phyloP scores from a whole-genome alignment of 1,284 basidiomycete species.

The Porphyrellus sp. region DNA sequence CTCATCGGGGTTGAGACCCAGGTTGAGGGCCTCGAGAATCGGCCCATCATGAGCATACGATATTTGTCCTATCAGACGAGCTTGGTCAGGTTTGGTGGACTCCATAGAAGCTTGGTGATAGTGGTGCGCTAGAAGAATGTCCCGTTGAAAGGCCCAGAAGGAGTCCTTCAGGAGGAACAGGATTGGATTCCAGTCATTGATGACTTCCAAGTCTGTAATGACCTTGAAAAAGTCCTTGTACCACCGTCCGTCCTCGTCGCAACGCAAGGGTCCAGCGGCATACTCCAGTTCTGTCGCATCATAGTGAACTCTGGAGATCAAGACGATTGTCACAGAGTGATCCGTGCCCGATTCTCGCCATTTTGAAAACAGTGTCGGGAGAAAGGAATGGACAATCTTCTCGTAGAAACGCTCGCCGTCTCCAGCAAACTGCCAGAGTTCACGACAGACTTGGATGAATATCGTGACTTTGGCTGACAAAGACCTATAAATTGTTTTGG shows the following conservation, averaged over 20 bases:
- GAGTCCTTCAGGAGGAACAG: conserved; percentile 85
- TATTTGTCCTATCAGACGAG: conserved; percentile 73
- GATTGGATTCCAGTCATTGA: conserved; percentile 84
- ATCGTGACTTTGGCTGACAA: conserved; percentile 89
- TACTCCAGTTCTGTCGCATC: conserved; percentile 80
- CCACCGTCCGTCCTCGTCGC: conserved; percentile 71
- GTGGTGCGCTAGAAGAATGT: conserved; percentile 85
- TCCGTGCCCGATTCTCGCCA: conserved; percentile 86
- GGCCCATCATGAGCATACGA: conserved; percentile 94
- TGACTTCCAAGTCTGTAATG: conserved; percentile 88
- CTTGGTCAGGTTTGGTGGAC: conserved; percentile 47
- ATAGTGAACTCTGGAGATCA: conserved; percentile 94
- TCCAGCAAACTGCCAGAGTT: conserved; percentile 96
- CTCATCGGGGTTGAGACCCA: conserved; percentile 91
- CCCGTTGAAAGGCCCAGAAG: conserved; percentile 84
- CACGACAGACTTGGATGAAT: conserved; percentile 93
- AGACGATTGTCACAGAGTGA: conserved; percentile 91
- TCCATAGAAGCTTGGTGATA: conserved; percentile 64
- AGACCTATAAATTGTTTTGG: conserved; percentile 88
- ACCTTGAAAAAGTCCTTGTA: conserved; percentile 98
- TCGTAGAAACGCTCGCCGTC: conserved; percentile 96
- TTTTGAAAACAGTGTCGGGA: conserved; percentile 78
- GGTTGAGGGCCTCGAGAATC: conserved; percentile 90
- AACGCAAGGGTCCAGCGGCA: conserved; percentile 68
- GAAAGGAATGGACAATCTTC: conserved; percentile 91